Evolutionary conservation across 257 asterid species (phyloP).

Genomic region (Catharanthus roseus): DNA sequence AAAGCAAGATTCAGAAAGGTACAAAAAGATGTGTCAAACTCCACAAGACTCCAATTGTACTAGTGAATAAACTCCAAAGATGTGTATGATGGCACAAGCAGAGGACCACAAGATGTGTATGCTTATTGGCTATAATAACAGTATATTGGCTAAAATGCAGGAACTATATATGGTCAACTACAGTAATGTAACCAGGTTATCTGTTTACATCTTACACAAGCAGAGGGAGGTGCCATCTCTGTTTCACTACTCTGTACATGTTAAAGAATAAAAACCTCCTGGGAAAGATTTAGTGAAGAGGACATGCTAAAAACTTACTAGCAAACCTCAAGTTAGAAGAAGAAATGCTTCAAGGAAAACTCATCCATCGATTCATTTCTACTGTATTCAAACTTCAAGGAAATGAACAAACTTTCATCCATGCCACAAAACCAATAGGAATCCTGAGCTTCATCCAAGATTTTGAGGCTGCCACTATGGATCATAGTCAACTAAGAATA

Average conservation of each 20-base stretch:
- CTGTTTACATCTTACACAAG: background rate
- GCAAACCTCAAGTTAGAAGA: background rate
- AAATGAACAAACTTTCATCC: background rate
- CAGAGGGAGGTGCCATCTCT: background rate
- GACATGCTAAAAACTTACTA: background rate
- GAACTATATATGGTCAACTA: background rate
- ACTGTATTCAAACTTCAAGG: background rate
- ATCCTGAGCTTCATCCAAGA: background rate
- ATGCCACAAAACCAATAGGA: background rate
- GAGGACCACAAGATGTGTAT: too few species aligned
- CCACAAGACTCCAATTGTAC: background rate
- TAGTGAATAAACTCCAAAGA: background rate
- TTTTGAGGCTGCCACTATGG: background rate
- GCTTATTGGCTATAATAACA: too few species aligned
- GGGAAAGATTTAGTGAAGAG: background rate
- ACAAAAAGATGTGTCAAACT: background rate
- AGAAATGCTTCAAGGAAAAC: background rate
- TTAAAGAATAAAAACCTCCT: background rate
- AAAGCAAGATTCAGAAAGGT: constrained; percentile 25
- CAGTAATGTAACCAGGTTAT: background rate
- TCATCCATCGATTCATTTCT: background rate
- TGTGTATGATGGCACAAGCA: too few species aligned
- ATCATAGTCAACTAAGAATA: background rate
- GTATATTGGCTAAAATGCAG: background rate
- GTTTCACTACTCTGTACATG: background rate